A percentile compares a stretch with the other conserved stretches of the same genome.
Evolutionary conservation across 805 yeast genomes (phyloP).

Genomic region (Metschnikowia gelsemii): DNA sequence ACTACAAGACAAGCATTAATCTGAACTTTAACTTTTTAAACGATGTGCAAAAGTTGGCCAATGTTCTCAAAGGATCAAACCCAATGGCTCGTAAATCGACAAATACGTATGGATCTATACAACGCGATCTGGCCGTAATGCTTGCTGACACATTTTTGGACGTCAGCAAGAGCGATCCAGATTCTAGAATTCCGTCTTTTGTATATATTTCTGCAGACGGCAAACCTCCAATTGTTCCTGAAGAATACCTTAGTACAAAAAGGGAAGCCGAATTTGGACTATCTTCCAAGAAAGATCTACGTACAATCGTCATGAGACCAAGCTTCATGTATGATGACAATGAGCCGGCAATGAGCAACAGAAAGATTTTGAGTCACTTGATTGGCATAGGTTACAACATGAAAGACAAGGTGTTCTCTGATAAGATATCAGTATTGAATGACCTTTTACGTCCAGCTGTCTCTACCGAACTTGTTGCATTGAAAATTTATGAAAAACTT

Average conservation of each 20-base stretch:
- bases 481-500: slow-evolving; percentile 53
- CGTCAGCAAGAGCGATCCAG: slow-evolving; percentile 2
- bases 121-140: slow-evolving; percentile 65
- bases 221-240: slow-evolving; percentile 62
- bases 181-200: slow-evolving; percentile 38
- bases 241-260: slow-evolving; percentile 71
- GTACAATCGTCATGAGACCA: slow-evolving; percentile 72
- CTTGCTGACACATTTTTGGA: slow-evolving; percentile 56
- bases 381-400: slow-evolving; percentile 43
- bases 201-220: slow-evolving; percentile 82
- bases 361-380: slow-evolving; percentile 43
- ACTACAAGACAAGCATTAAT: slow-evolving; percentile 59
- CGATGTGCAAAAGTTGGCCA: slow-evolving; percentile 32
- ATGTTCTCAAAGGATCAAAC: slow-evolving; percentile 50
- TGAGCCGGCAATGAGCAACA: slow-evolving; percentile 28
- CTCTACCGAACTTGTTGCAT: slow-evolving; percentile 68
- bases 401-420: slow-evolving; percentile 44
- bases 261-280: slow-evolving; percentile 71
- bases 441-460: slow-evolving; percentile 58
- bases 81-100: slow-evolving; percentile 54
- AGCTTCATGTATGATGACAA: slow-evolving; percentile 75
- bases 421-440: slow-evolving; percentile 26
- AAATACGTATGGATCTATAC: slow-evolving; percentile 60
- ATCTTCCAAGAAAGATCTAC: slow-evolving; percentile 43
- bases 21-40: slow-evolving; percentile 38